Evolutionary conservation across 2,329 filamentous ascomycete genomes (phyloP), one percentile per base, ranked within the genome.

Genomic region (Claviceps pazoutovae): DNA sequence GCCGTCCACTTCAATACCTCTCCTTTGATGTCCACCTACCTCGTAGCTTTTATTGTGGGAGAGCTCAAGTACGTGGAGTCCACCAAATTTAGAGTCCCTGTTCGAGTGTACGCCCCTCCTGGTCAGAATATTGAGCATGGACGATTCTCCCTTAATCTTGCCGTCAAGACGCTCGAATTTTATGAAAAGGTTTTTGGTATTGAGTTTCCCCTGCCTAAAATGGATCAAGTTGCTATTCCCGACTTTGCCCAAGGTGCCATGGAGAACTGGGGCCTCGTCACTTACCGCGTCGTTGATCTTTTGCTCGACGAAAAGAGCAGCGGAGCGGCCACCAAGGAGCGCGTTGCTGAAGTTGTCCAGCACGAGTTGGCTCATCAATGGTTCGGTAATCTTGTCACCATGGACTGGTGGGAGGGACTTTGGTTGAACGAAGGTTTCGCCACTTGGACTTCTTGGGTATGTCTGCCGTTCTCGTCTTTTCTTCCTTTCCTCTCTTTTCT

Each of bases 201-300:
- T 65, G 75, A 84, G 23, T 95, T 91, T 66, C 60, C 60, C 11
- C 53, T 62, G 16, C 56, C 58, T 41, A 62, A 62, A 52, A 59
- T 62, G 58, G 60, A 62, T 48, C 93, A 95, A 84, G 83, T 95
- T 59, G 90, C 91, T 45, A 90, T 97, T 63, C 91, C 91, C 16
- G 91, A 97, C 66, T 97, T 97, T 66, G 88, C 88, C 49, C 88
- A 89, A 48, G 91, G 91, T 56, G 91, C 90, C 54, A 96, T 97
- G 90, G 90, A 97, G 75, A 97, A 97, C 68, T 97, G 91, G 91
- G 91, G 91, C 64, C 74, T 97, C 50, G 82, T 97, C 59, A 97
- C 91, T 6, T 97, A 96, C 72, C 85, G 91, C 57, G 86, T 95
- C 21, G 90, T 96, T 37, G 66, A 68, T 42, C 58, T 97, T 46